Percentiles rank a stretch among this genome's conserved stretches.
Evolutionary conservation across 805 yeast genomes (phyloP).

Genomic region (Groenewaldozyma salmanticensis): DNA sequence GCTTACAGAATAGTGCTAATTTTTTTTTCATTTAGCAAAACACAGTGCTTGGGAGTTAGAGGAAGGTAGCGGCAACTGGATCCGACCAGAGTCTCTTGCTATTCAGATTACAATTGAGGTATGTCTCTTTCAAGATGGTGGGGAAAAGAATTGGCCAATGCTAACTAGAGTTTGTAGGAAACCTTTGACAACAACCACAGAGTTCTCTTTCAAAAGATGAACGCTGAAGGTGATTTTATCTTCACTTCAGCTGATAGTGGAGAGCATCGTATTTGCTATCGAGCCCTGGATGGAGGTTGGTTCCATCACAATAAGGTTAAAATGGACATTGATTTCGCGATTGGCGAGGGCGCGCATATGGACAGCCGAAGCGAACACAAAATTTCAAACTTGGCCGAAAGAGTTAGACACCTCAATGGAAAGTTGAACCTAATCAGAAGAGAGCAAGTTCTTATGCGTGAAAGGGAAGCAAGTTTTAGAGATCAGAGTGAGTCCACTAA

Average conservation of each 20-base stretch:
- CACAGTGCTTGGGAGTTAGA: conserved; percentile 60
- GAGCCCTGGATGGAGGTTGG: conserved; percentile 51
- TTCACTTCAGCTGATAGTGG: conserved; percentile 79
- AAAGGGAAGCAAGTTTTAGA: conserved; percentile 66
- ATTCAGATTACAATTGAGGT: conserved; percentile 63
- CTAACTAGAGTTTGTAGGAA: conserved; percentile 43
- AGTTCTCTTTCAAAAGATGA: conserved; percentile 58
- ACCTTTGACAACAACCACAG: conserved; percentile 76
- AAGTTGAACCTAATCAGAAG: conserved; percentile 49
- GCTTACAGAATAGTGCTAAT: not conserved
- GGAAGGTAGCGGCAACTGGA: conserved; percentile 39
- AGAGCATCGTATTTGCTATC: conserved; percentile 75
- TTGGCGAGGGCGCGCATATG: conserved; percentile 54
- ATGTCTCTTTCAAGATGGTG: no score
- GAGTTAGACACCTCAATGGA: conserved; percentile 46
- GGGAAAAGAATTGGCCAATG: conserved; percentile 3
- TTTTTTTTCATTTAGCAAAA: no score
- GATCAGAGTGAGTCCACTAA: conserved; percentile 71
- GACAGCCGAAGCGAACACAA: conserved; percentile 54
- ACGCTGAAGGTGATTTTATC: conserved; percentile 56
- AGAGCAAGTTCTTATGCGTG: conserved; percentile 55
- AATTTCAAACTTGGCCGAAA: conserved; percentile 42
- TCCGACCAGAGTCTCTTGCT: conserved; percentile 42
- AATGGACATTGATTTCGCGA: conserved; percentile 61
- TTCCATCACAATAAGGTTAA: conserved; percentile 51